Conservation (phyloP, 129 eudicot species). For the Chrysanthemum makinoi region DNA sequence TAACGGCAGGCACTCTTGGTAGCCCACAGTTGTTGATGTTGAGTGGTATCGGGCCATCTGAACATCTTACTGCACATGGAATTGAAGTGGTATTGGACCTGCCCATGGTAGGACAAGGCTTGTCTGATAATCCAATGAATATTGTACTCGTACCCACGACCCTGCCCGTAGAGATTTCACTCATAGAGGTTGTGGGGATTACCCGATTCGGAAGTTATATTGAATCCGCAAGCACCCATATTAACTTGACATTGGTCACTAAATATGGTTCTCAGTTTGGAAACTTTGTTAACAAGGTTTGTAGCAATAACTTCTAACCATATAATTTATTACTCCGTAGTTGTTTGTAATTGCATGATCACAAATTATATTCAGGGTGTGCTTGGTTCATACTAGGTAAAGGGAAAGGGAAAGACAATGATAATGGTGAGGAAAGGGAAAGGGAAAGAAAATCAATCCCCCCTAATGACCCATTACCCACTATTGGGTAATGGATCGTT, state of each 20-base stretch:
- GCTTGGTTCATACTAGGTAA: no score
- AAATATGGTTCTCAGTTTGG: conserved; percentile 13
- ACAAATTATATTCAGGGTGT: no score
- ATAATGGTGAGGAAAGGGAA: no score
- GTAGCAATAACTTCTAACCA: background rate
- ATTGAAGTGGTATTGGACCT: conserved; percentile 51
- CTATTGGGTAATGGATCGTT: no score
- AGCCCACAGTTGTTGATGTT: conserved; percentile 80
- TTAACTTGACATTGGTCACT: conserved; percentile 29
- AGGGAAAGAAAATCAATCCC: no score
- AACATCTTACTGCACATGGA: conserved; percentile 46
- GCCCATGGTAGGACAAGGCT: conserved; percentile 72
- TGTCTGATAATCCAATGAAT: conserved; percentile 83
- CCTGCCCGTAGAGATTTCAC: conserved; percentile 54
- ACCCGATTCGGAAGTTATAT: conserved; percentile 50
- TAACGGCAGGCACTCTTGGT: conserved; percentile 85
- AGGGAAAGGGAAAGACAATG: no score
- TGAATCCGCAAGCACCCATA: conserved; percentile 54
- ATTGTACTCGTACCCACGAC: conserved; percentile 46
- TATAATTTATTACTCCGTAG: no score
- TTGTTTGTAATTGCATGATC: background rate
- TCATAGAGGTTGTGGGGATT: conserved; percentile 62
- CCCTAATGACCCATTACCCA: no score
- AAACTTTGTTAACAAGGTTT: conserved; percentile 48
- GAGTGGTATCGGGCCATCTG: conserved; percentile 71